Evolutionary conservation across 768 basidiomycete species (phyloP), one percentile per base, ranked within the genome.

Genomic region (Amanita inopinata): DNA sequence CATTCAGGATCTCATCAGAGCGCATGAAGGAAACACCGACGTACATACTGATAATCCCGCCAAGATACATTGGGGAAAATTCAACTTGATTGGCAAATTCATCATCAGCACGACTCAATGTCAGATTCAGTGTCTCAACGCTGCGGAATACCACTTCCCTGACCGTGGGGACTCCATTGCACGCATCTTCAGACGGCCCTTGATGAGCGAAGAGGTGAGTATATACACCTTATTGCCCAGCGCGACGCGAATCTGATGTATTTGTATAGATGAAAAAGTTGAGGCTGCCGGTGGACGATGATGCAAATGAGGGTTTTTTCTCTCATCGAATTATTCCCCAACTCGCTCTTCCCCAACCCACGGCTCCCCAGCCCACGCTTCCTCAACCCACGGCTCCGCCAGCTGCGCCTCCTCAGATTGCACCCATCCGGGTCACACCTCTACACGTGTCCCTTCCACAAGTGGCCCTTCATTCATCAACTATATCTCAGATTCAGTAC

Each of bases 61-160:
- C 30, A 78, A 79, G 56, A 85, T 97, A 41, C 91, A 97, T 54
- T 98, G 94, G 94, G 87, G 83, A 19, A 98, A 98, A 62, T 96
- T 86, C 61, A 84, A 83, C 50, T 83, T 90, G 75, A 84, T 97
- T 67, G 92, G 83, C 22, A 74, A 80, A 46, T 90, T 92, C 53
- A 78, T 94, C 43, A 73, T 76, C 38, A 78, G 74, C 52, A 83
- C 91, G 4, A 71, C 73, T 0, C 75, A 83, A 47, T 90, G 83
- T 52, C 91, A 94, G 61, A 62, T 74, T 7, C 78, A 84, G 46
- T 89, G 84, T 55, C 73, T 73, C 37, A 70, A 67, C 41, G 65
- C 73, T 3, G 58, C 54, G 34, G 77, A 80, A 34, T 84, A 85
- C 51, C 65, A 69, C 33, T 81, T 83, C 55, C 61, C 61, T n/a